Evolutionary conservation across 441 rosid genomes (phyloP).

Genomic region (Pelargonium fulgidum): DNA sequence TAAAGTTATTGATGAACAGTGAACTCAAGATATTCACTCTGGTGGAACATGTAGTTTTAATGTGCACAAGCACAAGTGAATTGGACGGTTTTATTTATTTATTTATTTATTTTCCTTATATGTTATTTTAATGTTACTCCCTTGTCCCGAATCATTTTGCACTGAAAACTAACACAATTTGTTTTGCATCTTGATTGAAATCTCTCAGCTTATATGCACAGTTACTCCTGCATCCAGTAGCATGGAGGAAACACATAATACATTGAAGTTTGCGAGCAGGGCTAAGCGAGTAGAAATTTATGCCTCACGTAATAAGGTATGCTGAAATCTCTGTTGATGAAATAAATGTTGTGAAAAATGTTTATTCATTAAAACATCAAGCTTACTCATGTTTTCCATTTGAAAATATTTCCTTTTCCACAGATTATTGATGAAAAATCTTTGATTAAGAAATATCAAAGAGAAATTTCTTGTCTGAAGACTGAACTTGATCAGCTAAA

Average conservation of each 20-base stretch:
- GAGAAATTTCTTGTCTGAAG: conserved; percentile 84
- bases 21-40: not conserved
- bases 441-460: conserved; percentile 92
- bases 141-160: conserved; percentile 3
- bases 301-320: conserved; percentile 96
- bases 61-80: not conserved
- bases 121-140: not conserved
- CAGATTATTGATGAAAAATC: conserved; percentile 99
- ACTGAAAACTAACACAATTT: conserved; percentile 11
- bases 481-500: conserved; percentile 83
- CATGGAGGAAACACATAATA: conserved; percentile 96
- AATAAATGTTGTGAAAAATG: not conserved
- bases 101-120: not conserved
- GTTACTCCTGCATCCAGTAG: conserved; percentile 98
- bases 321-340: conserved; percentile 17
- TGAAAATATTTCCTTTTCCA: conserved; percentile 16
- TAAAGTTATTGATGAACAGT: conserved; percentile 10
- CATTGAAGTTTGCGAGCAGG: conserved; percentile 95
- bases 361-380: conserved; percentile 6
- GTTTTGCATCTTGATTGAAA: conserved; percentile 16
- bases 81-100: not conserved
- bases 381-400: conserved; percentile 18
- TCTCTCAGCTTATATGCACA: conserved; percentile 88
- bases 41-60: not conserved
- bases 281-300: conserved; percentile 95